Evolutionary conservation across 169 alveolate genomes (phyloP).

Genomic region (Plasmodium ovale): DNA sequence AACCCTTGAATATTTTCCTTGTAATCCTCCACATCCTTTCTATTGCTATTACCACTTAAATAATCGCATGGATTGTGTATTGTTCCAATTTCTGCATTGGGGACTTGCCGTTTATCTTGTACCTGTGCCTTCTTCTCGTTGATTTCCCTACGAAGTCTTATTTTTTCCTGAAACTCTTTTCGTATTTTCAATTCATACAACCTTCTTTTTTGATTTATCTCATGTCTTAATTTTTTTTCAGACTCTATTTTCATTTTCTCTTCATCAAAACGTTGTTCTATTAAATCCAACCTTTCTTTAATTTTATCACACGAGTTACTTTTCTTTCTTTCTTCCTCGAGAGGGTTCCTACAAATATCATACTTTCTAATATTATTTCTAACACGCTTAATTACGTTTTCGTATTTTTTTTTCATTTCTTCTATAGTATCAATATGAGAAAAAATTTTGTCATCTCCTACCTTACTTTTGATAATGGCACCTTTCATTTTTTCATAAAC

Average conservation of each 20-base stretch:
- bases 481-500: neutral
- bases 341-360: neutral
- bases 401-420: slow-evolving; percentile 41
- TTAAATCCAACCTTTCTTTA: slow-evolving; percentile 34
- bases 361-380: slow-evolving; percentile 9
- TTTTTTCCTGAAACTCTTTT: slow-evolving; percentile 65
- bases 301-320: slow-evolving; percentile 34
- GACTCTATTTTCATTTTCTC: slow-evolving; percentile 38
- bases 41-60: too few species aligned
- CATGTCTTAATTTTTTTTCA: slow-evolving; percentile 44
- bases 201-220: slow-evolving; percentile 38
- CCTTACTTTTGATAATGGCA: too few species aligned
- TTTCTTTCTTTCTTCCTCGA: slow-evolving; percentile 8
- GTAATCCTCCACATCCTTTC: too few species aligned
- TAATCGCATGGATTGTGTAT: too few species aligned
- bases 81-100: too few species aligned
- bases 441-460: too few species aligned
- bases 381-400: slow-evolving; percentile 25
- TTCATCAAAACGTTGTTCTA: slow-evolving; percentile 20
- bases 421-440: neutral
- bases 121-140: slow-evolving; percentile 22
- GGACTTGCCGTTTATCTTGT: neutral
- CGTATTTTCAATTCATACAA: slow-evolving; percentile 65
- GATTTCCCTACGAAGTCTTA: slow-evolving; percentile 46
- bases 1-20: too few species aligned